Conservation (phyloP, 1,284 basidiomycete genomes). For the Hymenochaete sp. region DNA sequence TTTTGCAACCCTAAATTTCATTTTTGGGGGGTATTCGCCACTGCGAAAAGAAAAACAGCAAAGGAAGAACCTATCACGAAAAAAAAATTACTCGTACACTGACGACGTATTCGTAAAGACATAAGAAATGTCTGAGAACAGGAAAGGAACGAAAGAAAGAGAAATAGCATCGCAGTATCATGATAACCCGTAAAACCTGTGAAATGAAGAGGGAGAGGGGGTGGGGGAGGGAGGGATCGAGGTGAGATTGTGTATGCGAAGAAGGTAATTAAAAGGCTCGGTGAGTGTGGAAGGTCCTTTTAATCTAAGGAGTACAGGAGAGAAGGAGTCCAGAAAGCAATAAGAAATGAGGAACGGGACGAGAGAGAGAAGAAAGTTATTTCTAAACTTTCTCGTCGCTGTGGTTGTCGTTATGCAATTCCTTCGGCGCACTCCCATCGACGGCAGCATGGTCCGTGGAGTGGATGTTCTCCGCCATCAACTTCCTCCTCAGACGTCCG, state of each 20-base stretch:
- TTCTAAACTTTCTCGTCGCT: conserved; percentile 17
- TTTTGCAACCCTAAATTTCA: no score
- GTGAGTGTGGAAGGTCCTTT: neutral
- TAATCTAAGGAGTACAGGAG: neutral
- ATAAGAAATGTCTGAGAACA: neutral
- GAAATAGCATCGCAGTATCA: neutral
- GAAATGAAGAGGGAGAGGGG: neutral
- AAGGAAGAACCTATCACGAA: no score
- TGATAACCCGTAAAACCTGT: neutral
- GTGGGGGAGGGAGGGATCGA: neutral
- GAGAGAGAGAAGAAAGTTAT: neutral
- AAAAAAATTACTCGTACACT: neutral
- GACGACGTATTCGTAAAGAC: neutral
- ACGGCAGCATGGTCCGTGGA: conserved; percentile 4
- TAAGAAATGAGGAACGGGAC: neutral
- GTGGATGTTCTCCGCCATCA: conserved; percentile 29
- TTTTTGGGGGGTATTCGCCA: no score
- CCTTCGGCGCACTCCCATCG: neutral
- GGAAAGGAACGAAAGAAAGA: neutral
- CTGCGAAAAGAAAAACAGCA: no score
- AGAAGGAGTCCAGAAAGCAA: neutral
- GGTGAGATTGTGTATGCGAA: neutral
- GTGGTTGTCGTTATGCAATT: conserved; percentile 4
- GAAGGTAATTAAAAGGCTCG: neutral
- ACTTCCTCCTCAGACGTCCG: conserved; percentile 37